Percentiles rank a stretch among this genome's conserved stretches.
Conservation (phyloP, 129 eudicot genomes). For the Solidago caesia region DNA sequence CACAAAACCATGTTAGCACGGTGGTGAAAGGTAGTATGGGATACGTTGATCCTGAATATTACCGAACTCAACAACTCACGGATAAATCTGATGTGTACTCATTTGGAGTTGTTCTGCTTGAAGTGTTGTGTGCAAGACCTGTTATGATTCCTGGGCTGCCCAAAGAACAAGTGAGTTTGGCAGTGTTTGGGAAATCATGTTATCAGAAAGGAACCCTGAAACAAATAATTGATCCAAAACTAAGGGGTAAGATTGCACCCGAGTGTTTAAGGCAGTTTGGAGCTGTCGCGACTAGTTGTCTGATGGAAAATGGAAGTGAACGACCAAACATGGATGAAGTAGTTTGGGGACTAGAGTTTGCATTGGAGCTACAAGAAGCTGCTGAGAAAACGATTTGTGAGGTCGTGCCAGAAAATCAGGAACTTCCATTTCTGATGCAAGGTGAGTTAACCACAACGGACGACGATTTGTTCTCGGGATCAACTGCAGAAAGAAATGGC, state of each 20-base stretch:
- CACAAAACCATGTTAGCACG: slow-evolving; percentile 46
- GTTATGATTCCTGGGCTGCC: slow-evolving; percentile 25
- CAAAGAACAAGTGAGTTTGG: slow-evolving; percentile 36
- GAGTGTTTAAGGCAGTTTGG: slow-evolving; percentile 35
- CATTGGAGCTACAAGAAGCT: slow-evolving; percentile 28
- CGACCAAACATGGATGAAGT: slow-evolving; percentile 33
- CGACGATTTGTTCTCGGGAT: slow-evolving; percentile 23
- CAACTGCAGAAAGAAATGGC: slow-evolving; percentile 20
- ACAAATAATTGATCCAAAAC: slow-evolving; percentile 26
- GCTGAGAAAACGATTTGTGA: slow-evolving; percentile 22
- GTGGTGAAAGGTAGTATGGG: slow-evolving; percentile 52
- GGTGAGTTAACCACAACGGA: slow-evolving; percentile 23
- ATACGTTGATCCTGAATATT: slow-evolving; percentile 50
- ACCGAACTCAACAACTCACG: slow-evolving; percentile 32
- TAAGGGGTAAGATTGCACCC: slow-evolving; percentile 23
- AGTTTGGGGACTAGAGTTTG: slow-evolving; percentile 35
- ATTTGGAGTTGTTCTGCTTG: slow-evolving; percentile 54
- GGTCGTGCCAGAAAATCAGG: slow-evolving; percentile 1
- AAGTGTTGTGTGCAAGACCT: slow-evolving; percentile 41
- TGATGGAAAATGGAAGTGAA: slow-evolving; percentile 21
- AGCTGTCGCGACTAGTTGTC: slow-evolving; percentile 36
- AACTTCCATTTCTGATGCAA: slow-evolving; percentile 18
- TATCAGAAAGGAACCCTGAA: slow-evolving; percentile 22
- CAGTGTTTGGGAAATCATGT: slow-evolving; percentile 28
- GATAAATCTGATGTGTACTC: slow-evolving; percentile 58